Conservation (phyloP, 192 early-diverging fungal species). For the Radiomyces spectabilis region DNA sequence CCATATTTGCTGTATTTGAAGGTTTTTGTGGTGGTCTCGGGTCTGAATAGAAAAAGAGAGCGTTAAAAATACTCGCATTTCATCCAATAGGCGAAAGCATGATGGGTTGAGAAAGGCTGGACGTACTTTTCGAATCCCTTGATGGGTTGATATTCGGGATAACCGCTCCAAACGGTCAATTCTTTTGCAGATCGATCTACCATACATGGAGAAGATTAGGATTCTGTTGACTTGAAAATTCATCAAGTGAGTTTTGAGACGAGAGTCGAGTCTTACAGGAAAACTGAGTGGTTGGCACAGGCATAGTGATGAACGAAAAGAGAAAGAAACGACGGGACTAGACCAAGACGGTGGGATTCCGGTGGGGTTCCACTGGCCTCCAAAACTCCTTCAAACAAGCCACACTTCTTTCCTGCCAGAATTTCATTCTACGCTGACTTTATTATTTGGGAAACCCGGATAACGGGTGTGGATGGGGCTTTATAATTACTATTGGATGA, state of each 20-base stretch:
- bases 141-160: constrained; percentile 41
- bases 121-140: constrained; percentile 46
- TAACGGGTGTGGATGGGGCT: too few species aligned
- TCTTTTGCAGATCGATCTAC: constrained; percentile 47
- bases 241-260: not conserved
- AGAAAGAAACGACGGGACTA: not conserved
- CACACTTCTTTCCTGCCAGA: too few species aligned
- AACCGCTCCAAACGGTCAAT: constrained; percentile 44
- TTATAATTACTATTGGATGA: too few species aligned
- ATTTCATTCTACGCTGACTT: too few species aligned
- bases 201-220: not conserved
- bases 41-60: constrained; percentile 1
- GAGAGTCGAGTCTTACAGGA: constrained; percentile 35
- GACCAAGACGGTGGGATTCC: not conserved
- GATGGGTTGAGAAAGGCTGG: not conserved
- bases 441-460: too few species aligned
- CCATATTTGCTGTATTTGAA: constrained; percentile 68
- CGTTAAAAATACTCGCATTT: not conserved
- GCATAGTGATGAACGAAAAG: not conserved
- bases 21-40: not conserved
- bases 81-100: not conserved
- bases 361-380: too few species aligned
- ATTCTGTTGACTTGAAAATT: not conserved
- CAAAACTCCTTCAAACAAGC: too few species aligned
- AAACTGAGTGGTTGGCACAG: constrained; percentile 37